These are phyloP conservation scores for Yamadazyma philogaea DNA, from an alignment of 805 yeast species.

Conservation along the genomic window DNA sequence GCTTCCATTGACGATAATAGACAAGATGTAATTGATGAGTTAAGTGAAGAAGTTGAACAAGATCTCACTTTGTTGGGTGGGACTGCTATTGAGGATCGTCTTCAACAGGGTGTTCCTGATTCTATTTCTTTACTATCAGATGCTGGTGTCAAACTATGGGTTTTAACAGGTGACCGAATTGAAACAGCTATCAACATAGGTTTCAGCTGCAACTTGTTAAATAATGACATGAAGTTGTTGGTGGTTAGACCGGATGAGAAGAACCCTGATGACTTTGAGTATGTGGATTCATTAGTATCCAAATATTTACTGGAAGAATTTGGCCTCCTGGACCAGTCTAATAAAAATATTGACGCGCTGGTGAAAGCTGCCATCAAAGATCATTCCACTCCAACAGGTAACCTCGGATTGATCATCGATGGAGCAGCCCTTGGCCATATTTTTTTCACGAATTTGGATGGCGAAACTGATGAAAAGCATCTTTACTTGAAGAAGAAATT, in stretches of 20 bases:
- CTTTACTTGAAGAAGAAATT: conserved; percentile 44
- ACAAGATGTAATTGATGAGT: conserved; percentile 51
- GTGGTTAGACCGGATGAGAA: conserved; percentile 60
- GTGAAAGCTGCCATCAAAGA: conserved; percentile 49
- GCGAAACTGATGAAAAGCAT: conserved; percentile 10
- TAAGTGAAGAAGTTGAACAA: conserved; percentile 59
- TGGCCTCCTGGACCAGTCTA: conserved; percentile 37
- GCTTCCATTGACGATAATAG: conserved; percentile 54
- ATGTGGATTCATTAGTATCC: conserved; percentile 17
- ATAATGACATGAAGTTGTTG: conserved; percentile 64
- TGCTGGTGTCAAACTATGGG: conserved; percentile 83
- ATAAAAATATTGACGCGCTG: conserved; percentile 51
- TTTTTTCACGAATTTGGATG: conserved; percentile 26
- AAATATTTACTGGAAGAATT: conserved; percentile 49
- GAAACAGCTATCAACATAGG: conserved; percentile 86
- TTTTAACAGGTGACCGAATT: conserved; percentile 76
- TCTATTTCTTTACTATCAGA: conserved; percentile 61
- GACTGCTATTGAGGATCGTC: conserved; percentile 77
- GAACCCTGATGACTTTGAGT: conserved; percentile 32
- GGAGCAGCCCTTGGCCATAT: conserved; percentile 61
- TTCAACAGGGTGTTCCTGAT: conserved; percentile 77
- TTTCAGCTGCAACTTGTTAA: conserved; percentile 69
- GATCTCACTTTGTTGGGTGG: conserved; percentile 64
- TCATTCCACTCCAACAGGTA: conserved; percentile 61
- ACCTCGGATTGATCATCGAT: conserved; percentile 63